Evolutionary conservation across 2,329 filamentous ascomycete species (phyloP).

Genomic region (Sphaerulina vaccinii): DNA sequence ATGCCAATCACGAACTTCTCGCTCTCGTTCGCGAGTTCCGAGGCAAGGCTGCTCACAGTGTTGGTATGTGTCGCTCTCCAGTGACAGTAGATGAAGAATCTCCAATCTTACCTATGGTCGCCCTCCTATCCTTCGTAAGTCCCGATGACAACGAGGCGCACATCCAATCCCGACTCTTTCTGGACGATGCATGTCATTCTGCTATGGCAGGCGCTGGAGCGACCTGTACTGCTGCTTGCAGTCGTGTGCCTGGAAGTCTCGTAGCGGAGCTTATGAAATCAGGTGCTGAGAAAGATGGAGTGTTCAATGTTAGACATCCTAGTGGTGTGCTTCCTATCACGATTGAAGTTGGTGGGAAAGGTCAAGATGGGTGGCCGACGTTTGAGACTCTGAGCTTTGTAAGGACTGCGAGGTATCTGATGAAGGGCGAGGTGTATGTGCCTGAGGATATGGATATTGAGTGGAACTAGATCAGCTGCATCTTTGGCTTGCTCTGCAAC

Average conservation of each 20-base stretch:
- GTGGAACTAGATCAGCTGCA: too few relatives aligned
- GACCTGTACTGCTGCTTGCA: constrained; percentile 22
- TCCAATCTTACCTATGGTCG: constrained; percentile 23
- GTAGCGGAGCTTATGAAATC: constrained; percentile 14
- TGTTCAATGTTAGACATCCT: constrained; percentile 21
- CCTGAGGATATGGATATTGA: too few relatives aligned
- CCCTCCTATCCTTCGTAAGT: constrained; percentile 15
- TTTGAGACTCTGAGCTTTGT: too few relatives aligned
- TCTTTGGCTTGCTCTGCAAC: too few relatives aligned
- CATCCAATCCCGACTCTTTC: constrained; percentile 19
- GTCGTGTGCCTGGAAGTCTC: constrained; percentile 18
- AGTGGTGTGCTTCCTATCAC: constrained; percentile 20
- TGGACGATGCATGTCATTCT: constrained; percentile 22
- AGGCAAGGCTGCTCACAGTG: constrained; percentile 18
- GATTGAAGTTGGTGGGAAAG: constrained; percentile 4
- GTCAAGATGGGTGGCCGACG: not conserved
- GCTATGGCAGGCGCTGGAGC: constrained; percentile 25
- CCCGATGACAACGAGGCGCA: constrained; percentile 15
- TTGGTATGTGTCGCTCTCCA: constrained; percentile 20
- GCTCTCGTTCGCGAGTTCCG: constrained; percentile 14
- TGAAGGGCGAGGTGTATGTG: too few relatives aligned
- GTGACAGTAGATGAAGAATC: constrained; percentile 20
- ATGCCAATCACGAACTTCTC: constrained; percentile 16
- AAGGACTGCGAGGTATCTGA: too few relatives aligned
- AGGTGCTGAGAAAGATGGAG: constrained; percentile 5